phyloP scores from a whole-genome alignment of 495 filamentous ascomycete genomes.

The Parathielavia hyrcaniae region DNA sequence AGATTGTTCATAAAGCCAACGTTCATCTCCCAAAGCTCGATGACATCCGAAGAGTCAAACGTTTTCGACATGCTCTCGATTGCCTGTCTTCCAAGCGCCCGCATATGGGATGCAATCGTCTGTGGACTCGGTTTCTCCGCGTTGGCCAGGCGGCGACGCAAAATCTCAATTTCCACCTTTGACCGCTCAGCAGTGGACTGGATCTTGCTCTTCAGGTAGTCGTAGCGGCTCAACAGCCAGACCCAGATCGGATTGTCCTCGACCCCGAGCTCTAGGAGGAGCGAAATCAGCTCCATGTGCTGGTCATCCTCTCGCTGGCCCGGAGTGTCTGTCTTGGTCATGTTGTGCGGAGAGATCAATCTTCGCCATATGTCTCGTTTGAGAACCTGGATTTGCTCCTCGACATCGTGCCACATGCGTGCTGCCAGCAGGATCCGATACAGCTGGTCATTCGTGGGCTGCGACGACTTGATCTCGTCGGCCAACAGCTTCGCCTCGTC shows the following conservation, averaged over 20 bases:
- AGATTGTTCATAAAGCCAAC: slow-evolving; percentile 65
- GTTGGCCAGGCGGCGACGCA: slow-evolving; percentile 70
- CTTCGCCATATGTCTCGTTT: slow-evolving; percentile 83
- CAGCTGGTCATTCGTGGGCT: slow-evolving; percentile 60
- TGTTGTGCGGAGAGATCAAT: slow-evolving; percentile 53
- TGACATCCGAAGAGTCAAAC: slow-evolving; percentile 66
- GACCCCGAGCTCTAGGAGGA: slow-evolving; percentile 84
- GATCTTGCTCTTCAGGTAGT: slow-evolving; percentile 81
- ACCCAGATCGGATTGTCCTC: slow-evolving; percentile 94
- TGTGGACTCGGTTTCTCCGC: slow-evolving; percentile 63
- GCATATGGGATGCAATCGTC: slow-evolving; percentile 64
- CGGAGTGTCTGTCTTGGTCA: slow-evolving; percentile 38
- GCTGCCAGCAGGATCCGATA: slow-evolving; percentile 81
- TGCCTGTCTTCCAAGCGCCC: slow-evolving; percentile 58
- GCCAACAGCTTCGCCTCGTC: slow-evolving; percentile 63
- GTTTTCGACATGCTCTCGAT: slow-evolving; percentile 48
- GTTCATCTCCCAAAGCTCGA: slow-evolving; percentile 87
- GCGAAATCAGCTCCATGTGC: slow-evolving; percentile 80
- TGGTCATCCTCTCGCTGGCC: slow-evolving; percentile 59
- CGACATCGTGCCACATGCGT: slow-evolving; percentile 91
- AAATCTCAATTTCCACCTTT: slow-evolving; percentile 84
- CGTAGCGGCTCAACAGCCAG: slow-evolving; percentile 83
- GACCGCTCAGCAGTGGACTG: slow-evolving; percentile 69
- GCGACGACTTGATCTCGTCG: slow-evolving; percentile 49
- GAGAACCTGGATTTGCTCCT: slow-evolving; percentile 73